phyloP scores from a whole-genome alignment of 2,329 filamentous ascomycete species.

The Elsinoe batatas region DNA sequence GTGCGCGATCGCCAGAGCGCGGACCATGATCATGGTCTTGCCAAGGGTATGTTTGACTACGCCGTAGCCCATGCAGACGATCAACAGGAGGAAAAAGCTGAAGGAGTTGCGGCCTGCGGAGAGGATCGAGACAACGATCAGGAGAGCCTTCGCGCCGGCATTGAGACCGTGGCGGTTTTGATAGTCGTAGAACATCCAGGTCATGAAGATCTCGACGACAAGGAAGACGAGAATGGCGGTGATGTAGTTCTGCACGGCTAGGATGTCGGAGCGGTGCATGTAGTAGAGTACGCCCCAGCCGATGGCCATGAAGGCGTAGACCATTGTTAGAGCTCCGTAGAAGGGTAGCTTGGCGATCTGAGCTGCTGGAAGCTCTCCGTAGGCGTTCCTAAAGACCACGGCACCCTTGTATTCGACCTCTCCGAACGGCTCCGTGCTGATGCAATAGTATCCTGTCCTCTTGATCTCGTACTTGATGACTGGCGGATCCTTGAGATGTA shows the following conservation, averaged over 20 bases:
- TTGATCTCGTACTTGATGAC: conserved; percentile 73
- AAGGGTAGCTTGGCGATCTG: conserved; percentile 97
- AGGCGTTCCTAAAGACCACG: conserved; percentile 89
- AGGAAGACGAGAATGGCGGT: conserved; percentile 93
- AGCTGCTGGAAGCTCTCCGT: conserved; percentile 86
- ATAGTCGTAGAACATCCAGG: conserved; percentile 98
- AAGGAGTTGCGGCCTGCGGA: conserved; percentile 95
- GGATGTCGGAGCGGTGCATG: conserved; percentile 84
- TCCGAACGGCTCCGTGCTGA: conserved; percentile 65
- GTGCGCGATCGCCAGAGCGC: conserved; percentile 81
- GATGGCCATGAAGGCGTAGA: conserved; percentile 77
- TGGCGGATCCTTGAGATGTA: conserved; percentile 67
- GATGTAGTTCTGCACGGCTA: conserved; percentile 98
- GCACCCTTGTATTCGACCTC: conserved; percentile 64
- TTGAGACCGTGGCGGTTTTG: conserved; percentile 85
- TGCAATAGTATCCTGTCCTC: conserved; percentile 93
- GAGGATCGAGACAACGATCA: conserved; percentile 83
- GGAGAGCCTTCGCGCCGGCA: conserved; percentile 68
- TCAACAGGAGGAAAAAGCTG: conserved; percentile 93
- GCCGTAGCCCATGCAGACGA: conserved; percentile 98
- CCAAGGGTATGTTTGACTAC: conserved; percentile 91
- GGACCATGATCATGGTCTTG: conserved; percentile 87
- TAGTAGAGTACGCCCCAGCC: conserved; percentile 96
- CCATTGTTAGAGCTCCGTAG: conserved; percentile 86
- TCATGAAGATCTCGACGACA: conserved; percentile 93